Evolutionary conservation across 345 rosid species (phyloP).

Genomic region (Camelina hispida): DNA sequence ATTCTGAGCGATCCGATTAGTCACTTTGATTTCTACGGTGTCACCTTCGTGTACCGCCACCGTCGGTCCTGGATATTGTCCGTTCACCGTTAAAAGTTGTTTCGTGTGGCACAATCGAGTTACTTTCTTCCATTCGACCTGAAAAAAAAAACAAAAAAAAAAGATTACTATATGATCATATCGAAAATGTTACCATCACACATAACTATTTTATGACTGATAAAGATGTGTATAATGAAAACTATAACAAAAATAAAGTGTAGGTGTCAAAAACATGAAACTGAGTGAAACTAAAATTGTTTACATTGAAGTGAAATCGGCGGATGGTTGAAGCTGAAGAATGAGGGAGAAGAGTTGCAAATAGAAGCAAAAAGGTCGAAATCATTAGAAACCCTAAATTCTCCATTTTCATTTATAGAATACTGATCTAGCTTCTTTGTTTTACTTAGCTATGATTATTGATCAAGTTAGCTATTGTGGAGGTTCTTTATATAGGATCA

Average conservation of each 20-base stretch:
- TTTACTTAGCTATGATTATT: constrained; percentile 20
- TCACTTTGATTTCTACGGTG: constrained; percentile 65
- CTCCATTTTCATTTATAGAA: constrained; percentile 27
- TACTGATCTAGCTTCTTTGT: neutral
- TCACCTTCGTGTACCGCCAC: constrained; percentile 73
- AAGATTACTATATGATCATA: neutral
- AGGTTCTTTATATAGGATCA: constrained; percentile 38
- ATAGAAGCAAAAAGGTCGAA: constrained; percentile 29
- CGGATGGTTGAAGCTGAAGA: constrained; percentile 44
- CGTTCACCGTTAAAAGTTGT: constrained; percentile 67
- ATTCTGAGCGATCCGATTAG: constrained; percentile 49
- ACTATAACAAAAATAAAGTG: neutral
- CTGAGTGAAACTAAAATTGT: neutral
- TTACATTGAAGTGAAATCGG: constrained; percentile 57
- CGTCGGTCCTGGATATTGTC: constrained; percentile 68
- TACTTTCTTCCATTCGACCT: constrained; percentile 63
- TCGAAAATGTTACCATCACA: neutral
- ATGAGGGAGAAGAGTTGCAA: constrained; percentile 35
- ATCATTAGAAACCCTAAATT: constrained; percentile 15
- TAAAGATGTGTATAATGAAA: too few species aligned
- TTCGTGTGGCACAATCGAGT: constrained; percentile 62
- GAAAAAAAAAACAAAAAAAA: neutral
- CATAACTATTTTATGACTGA: too few species aligned
- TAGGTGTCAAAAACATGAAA: neutral
- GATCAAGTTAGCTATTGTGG: constrained; percentile 8